These are phyloP conservation scores for Wickerhamiella domercqiae DNA, from an alignment of 805 yeast species.

Conservation along the genomic window DNA sequence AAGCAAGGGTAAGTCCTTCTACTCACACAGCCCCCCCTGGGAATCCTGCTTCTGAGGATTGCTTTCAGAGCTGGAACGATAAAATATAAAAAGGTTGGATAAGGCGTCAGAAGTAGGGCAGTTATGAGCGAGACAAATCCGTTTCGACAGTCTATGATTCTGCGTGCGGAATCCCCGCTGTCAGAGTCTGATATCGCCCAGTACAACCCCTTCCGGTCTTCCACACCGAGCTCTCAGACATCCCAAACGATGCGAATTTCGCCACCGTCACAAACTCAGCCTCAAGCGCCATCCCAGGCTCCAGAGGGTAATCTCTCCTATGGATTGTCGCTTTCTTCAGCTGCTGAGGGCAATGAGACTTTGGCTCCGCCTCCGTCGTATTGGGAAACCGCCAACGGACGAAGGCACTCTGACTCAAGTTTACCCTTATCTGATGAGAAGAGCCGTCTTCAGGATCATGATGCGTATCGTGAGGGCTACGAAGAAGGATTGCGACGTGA, in stretches of 20 bases:
- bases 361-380: slow-evolving; percentile 10
- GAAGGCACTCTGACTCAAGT: slow-evolving; percentile 12
- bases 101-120: too few species aligned
- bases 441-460: slow-evolving; percentile 6
- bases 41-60: too few species aligned
- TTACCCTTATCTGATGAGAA: slow-evolving; percentile 11
- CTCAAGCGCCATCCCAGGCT: slow-evolving; percentile 2
- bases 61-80: too few species aligned
- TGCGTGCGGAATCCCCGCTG: slow-evolving; percentile 19
- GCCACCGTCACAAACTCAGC: slow-evolving; percentile 3
- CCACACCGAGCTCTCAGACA: slow-evolving; percentile 1
- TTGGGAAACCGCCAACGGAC: slow-evolving; percentile 8
- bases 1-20: too few species aligned
- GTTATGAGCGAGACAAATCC: slow-evolving; percentile 20
- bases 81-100: too few species aligned
- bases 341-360: not conserved
- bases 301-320: not conserved
- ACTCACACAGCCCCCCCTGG: too few species aligned
- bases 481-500: slow-evolving; percentile 16
- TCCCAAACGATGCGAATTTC: slow-evolving; percentile 1
- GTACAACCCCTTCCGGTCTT: slow-evolving; percentile 4
- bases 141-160: slow-evolving; percentile 18
- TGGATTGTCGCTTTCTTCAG: not conserved
- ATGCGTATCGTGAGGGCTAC: slow-evolving; percentile 14
- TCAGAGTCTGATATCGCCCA: slow-evolving; percentile 9